These are phyloP conservation scores for Saururus chinensis DNA, from an alignment of 164 flowering plant species.

Conservation along the genomic window DNA sequence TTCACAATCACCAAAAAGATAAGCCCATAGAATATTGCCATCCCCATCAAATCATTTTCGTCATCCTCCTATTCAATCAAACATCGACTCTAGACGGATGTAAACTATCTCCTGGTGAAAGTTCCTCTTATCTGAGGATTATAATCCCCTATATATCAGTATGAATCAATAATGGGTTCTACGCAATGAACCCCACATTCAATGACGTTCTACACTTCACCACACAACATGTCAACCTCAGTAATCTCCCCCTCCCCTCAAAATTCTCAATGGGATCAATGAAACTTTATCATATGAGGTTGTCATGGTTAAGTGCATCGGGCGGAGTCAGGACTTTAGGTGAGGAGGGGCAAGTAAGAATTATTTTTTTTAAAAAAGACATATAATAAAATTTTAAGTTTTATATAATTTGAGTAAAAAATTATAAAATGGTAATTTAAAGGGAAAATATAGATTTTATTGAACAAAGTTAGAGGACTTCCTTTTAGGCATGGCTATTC, in stretches of 20 bases:
- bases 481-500: no score
- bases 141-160: slow-evolving; percentile 53
- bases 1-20: slow-evolving; percentile 53
- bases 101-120: slow-evolving; percentile 61
- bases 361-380: no score
- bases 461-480: no score
- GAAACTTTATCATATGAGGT: no score
- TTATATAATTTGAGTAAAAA: no score
- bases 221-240: slow-evolving; percentile 37
- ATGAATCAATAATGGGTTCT: slow-evolving; percentile 60
- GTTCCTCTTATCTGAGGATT: slow-evolving; percentile 41
- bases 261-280: slow-evolving; percentile 89
- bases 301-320: no score
- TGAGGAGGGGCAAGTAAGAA: no score
- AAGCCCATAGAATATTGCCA: slow-evolving; percentile 35
- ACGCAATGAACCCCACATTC: slow-evolving; percentile 51
- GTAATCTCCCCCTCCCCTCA: slow-evolving; percentile 76
- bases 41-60: slow-evolving; percentile 47
- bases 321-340: no score
- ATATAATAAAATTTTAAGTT: no score
- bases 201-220: slow-evolving; percentile 28
- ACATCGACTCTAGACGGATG: slow-evolving; percentile 30
- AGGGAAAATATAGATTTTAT: no score
- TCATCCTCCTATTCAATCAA: slow-evolving; percentile 22
- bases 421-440: no score